A percentile compares a stretch with the other conserved stretches of the same genome.
phyloP scores from a whole-genome alignment of 305 asterid genomes.

The Galium porrigens region DNA sequence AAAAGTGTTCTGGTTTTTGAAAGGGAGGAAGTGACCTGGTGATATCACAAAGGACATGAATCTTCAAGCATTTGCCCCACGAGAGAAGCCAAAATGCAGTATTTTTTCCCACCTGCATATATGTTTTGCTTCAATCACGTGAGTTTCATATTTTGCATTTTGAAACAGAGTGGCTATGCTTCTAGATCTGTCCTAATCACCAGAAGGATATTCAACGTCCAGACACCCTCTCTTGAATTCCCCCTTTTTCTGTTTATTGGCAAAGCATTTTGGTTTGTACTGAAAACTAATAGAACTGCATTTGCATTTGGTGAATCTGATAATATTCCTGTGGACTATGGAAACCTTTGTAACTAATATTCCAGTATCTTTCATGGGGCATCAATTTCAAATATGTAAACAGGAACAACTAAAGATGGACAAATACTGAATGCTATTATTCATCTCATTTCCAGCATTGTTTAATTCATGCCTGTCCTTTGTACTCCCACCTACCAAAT shows the following conservation, averaged over 20 bases:
- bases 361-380: not conserved
- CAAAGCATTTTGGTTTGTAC: not conserved
- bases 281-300: not conserved
- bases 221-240: not conserved
- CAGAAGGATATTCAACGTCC: not conserved
- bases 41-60: not conserved
- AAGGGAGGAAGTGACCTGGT: conserved; percentile 4
- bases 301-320: not conserved
- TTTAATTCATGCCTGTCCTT: not conserved
- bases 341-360: not conserved
- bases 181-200: not conserved
- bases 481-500: not conserved
- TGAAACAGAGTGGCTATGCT: not conserved
- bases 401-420: not conserved
- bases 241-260: not conserved
- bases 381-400: not conserved
- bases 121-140: not conserved
- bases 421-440: not conserved
- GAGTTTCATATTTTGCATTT: not conserved
- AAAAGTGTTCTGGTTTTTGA: not conserved
- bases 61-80: not conserved
- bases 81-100: conserved; percentile 7
- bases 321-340: not conserved
- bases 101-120: not conserved
- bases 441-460: not conserved